Conservation (phyloP, 805 yeast species). For the Maudiozyma bulderi region DNA sequence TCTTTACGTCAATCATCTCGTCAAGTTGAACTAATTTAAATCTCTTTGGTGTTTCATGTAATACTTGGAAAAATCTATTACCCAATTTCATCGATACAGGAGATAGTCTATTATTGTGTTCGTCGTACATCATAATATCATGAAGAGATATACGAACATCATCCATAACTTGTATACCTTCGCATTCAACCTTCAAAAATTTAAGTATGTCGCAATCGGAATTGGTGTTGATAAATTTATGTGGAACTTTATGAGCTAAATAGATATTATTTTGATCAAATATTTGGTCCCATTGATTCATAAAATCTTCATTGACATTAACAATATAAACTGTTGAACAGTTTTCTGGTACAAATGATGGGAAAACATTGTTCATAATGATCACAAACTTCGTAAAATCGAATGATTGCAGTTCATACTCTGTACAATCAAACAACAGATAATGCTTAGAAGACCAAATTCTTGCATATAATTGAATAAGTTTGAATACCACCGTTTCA, state of each 20-base stretch:
- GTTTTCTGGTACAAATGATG: slow-evolving; percentile 41
- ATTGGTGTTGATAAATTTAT: slow-evolving; percentile 36
- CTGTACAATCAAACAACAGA: slow-evolving; percentile 61
- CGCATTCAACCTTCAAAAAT: slow-evolving; percentile 36
- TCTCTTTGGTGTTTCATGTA: slow-evolving; percentile 36
- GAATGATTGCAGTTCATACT: slow-evolving; percentile 31
- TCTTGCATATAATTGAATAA: slow-evolving; percentile 56
- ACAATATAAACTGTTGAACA: slow-evolving; percentile 45
- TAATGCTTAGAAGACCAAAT: slow-evolving; percentile 63
- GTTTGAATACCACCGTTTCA: slow-evolving; percentile 47
- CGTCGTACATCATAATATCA: slow-evolving; percentile 45
- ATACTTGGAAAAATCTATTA: slow-evolving; percentile 52
- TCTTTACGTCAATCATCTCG: slow-evolving; percentile 29
- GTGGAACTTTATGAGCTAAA: slow-evolving; percentile 24
- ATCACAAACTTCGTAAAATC: slow-evolving; percentile 17
- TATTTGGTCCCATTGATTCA: slow-evolving; percentile 17
- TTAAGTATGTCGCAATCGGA: slow-evolving; percentile 38
- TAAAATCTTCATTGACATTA: slow-evolving; percentile 29
- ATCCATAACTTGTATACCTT: slow-evolving; percentile 33
- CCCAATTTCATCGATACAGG: slow-evolving; percentile 65
- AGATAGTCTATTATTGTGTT: slow-evolving; percentile 38
- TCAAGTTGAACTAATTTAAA: slow-evolving; percentile 29
- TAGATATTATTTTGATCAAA: slow-evolving; percentile 19
- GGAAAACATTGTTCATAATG: slow-evolving; percentile 37
- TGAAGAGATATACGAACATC: slow-evolving; percentile 45